Base-by-base conservation (phyloP, 1,139 yeast genomes). In the Casaregolazyma lundiana region DNA sequence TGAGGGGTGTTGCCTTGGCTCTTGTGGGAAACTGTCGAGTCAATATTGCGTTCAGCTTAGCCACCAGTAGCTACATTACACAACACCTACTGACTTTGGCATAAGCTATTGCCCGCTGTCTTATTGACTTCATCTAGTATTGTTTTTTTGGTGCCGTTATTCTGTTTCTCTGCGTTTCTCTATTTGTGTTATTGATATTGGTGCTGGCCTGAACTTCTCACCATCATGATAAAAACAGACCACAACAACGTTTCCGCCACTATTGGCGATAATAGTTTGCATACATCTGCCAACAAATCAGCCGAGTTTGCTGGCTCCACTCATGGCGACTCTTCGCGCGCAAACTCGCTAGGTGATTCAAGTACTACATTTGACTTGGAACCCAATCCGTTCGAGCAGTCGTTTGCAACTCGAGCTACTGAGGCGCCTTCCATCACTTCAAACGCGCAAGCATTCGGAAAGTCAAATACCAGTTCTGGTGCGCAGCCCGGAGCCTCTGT, bases 321-420 rank as follows among this genome's bases (percentile, higher is more conserved):
- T 26, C 32, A 15, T 11, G 13, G 32, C 13, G 32, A 26, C 15
- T 26, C 32, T 26, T 26, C 32, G 13, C 32, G 32, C 32, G 32
- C 32, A 26, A 26, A 26, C 32, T 26, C 32, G 5, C 15, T 26
- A 26, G 32, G 32, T 15, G 32, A 26, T 26, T 26, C 32, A 7
- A 9, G 15, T 26, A 26, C 32, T 19, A 54, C 64, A 20, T 79
- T 87, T 61, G 94, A 84, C 53, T 70, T 89, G 53, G 99, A 92
- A 64, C 96, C 94, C 3, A 92, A 92, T 61, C 98, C 97, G 2
- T 92, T 92, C 61, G 98, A 92, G 66, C 83, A 84, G 63, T 87
- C 96, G 42, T 92, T 92, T 69, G 97, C 96, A 29, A 69, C 70
- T 30, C 81, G 79, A 43, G 61, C 62, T n/a, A 38, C 48, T 5